These are phyloP conservation scores for Kodamaea plutei DNA, from an alignment of 1,139 yeast genomes.

Conservation along the genomic window DNA sequence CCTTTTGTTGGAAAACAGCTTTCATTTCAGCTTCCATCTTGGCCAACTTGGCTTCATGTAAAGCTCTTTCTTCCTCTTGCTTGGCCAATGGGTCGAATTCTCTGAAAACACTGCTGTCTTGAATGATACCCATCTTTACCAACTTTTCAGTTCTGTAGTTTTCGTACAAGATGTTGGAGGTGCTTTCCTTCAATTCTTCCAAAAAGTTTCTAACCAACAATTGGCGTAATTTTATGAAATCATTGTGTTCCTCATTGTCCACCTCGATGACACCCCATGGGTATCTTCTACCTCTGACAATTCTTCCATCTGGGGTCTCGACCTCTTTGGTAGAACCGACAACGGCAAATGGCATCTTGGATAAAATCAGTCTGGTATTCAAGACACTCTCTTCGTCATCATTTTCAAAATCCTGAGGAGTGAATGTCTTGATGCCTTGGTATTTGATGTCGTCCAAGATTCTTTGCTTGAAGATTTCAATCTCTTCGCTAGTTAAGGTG, in stretches of 20 bases:
- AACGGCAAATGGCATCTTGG: constrained; percentile 86
- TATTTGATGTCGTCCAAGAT: constrained; percentile 71
- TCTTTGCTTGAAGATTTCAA: constrained; percentile 65
- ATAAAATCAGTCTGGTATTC: constrained; percentile 63
- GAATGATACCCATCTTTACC: constrained; percentile 79
- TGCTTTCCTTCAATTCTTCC: constrained; percentile 90
- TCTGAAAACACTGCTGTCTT: constrained; percentile 86
- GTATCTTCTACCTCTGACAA: constrained; percentile 87
- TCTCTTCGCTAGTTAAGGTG: constrained; percentile 86
- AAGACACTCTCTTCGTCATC: constrained; percentile 82
- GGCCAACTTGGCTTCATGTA: constrained; percentile 90
- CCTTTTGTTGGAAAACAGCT: constrained; percentile 94
- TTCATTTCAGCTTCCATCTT: constrained; percentile 98
- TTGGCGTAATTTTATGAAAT: constrained; percentile 87
- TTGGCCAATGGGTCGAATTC: constrained; percentile 91
- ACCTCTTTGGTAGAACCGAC: constrained; percentile 85
- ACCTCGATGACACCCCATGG: constrained; percentile 99
- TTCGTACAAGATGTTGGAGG: constrained; percentile 76
- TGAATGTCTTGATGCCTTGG: constrained; percentile 75
- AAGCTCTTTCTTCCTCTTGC: constrained; percentile 89
- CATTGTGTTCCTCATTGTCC: constrained; percentile 92
- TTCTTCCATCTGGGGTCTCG: constrained; percentile 67
- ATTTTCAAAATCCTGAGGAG: constrained; percentile 72
- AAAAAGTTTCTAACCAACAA: constrained; percentile 83
- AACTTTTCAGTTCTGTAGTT: constrained; percentile 85